Evolutionary conservation across 1,284 basidiomycete species (phyloP).

Genomic region (Ceratobasidium sp.): DNA sequence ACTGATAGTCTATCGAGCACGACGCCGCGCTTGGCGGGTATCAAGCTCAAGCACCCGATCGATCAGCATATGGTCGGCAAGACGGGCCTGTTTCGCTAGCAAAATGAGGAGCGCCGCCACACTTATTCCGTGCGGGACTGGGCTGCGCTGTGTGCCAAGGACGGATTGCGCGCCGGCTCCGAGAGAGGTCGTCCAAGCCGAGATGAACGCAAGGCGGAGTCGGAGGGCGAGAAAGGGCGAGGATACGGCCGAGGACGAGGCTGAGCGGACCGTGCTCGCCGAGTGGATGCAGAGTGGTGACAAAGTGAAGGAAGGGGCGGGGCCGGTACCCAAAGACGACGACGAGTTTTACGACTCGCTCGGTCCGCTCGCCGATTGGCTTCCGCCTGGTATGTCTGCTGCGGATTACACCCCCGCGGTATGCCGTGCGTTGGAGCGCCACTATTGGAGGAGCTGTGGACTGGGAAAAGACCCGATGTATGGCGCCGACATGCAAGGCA

Average conservation of each 20-base stretch:
- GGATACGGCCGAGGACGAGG: slow-evolving; percentile 53
- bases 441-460: slow-evolving; percentile 93
- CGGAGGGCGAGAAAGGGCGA: slow-evolving; percentile 54
- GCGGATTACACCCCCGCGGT: slow-evolving; percentile 87
- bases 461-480: slow-evolving; percentile 93
- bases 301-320: not conserved
- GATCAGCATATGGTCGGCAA: slow-evolving; percentile 91
- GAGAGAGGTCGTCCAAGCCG: slow-evolving; percentile 44
- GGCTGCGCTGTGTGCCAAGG: slow-evolving; percentile 81
- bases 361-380: slow-evolving; percentile 78
- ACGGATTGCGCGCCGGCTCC: slow-evolving; percentile 54
- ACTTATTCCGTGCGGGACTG: slow-evolving; percentile 87
- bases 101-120: slow-evolving; percentile 90
- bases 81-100: slow-evolving; percentile 87
- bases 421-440: slow-evolving; percentile 87
- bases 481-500: slow-evolving; percentile 94
- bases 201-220: slow-evolving; percentile 51
- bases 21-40: slow-evolving; percentile 72
- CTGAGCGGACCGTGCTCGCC: slow-evolving; percentile 21
- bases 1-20: slow-evolving; percentile 77
- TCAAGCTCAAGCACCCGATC: slow-evolving; percentile 86
- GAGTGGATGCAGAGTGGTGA: slow-evolving; percentile 4
- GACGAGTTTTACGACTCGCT: slow-evolving; percentile 76
- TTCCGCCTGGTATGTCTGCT: slow-evolving; percentile 76
- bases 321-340: slow-evolving; percentile 53